Conservation (phyloP, 768 basidiomycete genomes). For the Xanthoconium stramineum region DNA sequence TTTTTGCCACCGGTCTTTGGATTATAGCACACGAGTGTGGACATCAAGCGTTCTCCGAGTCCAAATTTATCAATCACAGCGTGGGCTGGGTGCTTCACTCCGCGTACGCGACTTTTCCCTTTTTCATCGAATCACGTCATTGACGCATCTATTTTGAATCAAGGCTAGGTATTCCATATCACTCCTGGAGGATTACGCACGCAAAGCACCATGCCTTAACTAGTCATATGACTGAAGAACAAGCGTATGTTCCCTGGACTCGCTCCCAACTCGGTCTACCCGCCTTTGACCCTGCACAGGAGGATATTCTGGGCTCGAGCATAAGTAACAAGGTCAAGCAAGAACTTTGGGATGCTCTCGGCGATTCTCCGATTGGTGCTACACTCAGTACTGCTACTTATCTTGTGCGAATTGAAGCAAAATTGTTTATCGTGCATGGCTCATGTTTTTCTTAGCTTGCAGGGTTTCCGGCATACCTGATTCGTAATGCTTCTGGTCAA, state of each 20-base stretch:
- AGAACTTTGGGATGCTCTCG: conserved; percentile 81
- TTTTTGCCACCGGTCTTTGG: conserved; percentile 92
- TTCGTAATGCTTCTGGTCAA: conserved; percentile 84
- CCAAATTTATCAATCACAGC: conserved; percentile 85
- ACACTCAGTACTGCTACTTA: conserved; percentile 51
- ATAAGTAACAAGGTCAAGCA: conserved; percentile 64
- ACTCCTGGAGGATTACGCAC: conserved; percentile 94
- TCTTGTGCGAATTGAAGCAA: conserved; percentile 41
- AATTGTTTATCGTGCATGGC: neutral
- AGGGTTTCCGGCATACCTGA: conserved; percentile 87
- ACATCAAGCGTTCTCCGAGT: conserved; percentile 94
- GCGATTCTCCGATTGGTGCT: conserved; percentile 84
- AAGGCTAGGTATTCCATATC: conserved; percentile 92
- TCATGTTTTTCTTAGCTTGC: conserved; percentile 44
- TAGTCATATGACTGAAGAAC: conserved; percentile 89
- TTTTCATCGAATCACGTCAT: conserved; percentile 20
- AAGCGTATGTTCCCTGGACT: conserved; percentile 94
- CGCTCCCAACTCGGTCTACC: conserved; percentile 68
- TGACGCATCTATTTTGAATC: conserved; percentile 15
- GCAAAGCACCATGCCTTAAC: conserved; percentile 95
- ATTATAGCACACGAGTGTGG: conserved; percentile 94
- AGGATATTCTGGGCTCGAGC: conserved; percentile 61
- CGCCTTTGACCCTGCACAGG: conserved; percentile 60
- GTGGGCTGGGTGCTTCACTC: conserved; percentile 95
- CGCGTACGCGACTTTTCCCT: conserved; percentile 46